These are phyloP conservation scores for Brasenia schreberi DNA, from an alignment of 164 flowering plant genomes.

Conservation along the genomic window DNA sequence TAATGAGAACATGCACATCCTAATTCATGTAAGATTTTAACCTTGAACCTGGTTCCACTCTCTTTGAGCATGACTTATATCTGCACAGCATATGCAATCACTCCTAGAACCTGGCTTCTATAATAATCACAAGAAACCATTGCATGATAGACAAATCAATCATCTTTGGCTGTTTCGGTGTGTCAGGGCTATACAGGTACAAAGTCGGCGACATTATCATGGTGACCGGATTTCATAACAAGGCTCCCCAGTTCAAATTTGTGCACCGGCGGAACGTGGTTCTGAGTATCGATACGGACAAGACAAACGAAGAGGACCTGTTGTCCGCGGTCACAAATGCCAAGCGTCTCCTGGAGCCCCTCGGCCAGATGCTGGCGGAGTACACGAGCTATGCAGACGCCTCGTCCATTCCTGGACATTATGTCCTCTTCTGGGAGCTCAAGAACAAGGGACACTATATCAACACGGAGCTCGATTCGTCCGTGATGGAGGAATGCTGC, in stretches of 20 bases:
- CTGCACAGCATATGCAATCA: neutral
- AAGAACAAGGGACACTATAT: conserved; percentile 3
- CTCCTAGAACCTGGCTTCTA: neutral
- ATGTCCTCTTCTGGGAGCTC: conserved; percentile 75
- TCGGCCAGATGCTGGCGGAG: conserved; percentile 46
- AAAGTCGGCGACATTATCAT: conserved; percentile 76
- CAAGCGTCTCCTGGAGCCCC: conserved; percentile 42
- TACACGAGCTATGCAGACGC: conserved; percentile 82
- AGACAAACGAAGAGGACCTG: conserved; percentile 78
- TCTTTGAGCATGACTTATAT: neutral
- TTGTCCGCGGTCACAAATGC: conserved; percentile 54
- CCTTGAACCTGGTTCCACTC: neutral
- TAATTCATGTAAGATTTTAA: neutral
- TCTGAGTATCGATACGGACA: conserved; percentile 71
- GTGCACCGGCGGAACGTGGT: conserved; percentile 64
- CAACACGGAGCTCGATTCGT: neutral
- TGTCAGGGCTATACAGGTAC: conserved; percentile 50
- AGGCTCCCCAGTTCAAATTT: conserved; percentile 74
- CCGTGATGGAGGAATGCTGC: conserved; percentile 42
- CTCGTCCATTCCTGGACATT: conserved; percentile 71
- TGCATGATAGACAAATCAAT: neutral
- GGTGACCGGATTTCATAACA: conserved; percentile 68
- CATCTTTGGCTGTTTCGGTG: neutral
- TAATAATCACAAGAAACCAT: neutral
- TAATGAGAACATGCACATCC: too few species aligned